Evolutionary conservation across 495 filamentous ascomycete species (phyloP).

Genomic region (Bryoglossum gracile): DNA sequence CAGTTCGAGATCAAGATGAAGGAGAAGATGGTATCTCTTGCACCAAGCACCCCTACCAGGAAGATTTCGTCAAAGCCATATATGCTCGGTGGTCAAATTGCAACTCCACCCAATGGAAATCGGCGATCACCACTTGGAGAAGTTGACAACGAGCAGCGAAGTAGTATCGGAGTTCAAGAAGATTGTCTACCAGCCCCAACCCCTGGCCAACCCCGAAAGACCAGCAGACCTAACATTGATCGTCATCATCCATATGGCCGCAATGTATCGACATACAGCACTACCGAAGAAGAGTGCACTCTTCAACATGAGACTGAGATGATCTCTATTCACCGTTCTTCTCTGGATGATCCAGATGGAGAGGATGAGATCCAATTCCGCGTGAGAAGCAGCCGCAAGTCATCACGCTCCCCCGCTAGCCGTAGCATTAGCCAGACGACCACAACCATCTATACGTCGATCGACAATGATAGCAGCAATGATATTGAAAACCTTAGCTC

Average conservation of each 20-base stretch:
- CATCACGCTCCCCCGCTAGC: slow-evolving; percentile 33
- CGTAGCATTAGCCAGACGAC: slow-evolving; percentile 51
- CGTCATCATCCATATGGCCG: slow-evolving; percentile 48
- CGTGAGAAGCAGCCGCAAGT: slow-evolving; percentile 56
- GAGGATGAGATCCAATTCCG: slow-evolving; percentile 73
- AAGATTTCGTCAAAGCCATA: slow-evolving; percentile 41
- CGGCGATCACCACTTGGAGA: slow-evolving; percentile 82
- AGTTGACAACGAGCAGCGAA: slow-evolving; percentile 69
- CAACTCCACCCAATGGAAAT: slow-evolving; percentile 75
- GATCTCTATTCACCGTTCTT: slow-evolving; percentile 43
- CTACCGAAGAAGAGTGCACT: slow-evolving; percentile 31
- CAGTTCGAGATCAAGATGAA: slow-evolving; percentile 51
- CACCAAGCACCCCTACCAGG: slow-evolving; percentile 73
- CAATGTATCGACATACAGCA: slow-evolving; percentile 28
- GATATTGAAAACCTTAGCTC: slow-evolving; percentile 46
- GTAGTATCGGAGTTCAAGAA: slow-evolving; percentile 52
- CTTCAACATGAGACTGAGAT: slow-evolving; percentile 33
- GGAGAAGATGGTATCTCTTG: slow-evolving; percentile 43
- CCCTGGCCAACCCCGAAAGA: slow-evolving; percentile 91
- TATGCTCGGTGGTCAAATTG: slow-evolving; percentile 25
- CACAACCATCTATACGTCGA: slow-evolving; percentile 47
- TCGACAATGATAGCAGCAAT: slow-evolving; percentile 49
- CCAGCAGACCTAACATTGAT: slow-evolving; percentile 43
- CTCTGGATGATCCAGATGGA: slow-evolving; percentile 54
- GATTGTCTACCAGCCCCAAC: slow-evolving; percentile 92